Evolutionary conservation across 2,329 filamentous ascomycete species (phyloP).

Genomic region (Kalaharituber pfeilii): DNA sequence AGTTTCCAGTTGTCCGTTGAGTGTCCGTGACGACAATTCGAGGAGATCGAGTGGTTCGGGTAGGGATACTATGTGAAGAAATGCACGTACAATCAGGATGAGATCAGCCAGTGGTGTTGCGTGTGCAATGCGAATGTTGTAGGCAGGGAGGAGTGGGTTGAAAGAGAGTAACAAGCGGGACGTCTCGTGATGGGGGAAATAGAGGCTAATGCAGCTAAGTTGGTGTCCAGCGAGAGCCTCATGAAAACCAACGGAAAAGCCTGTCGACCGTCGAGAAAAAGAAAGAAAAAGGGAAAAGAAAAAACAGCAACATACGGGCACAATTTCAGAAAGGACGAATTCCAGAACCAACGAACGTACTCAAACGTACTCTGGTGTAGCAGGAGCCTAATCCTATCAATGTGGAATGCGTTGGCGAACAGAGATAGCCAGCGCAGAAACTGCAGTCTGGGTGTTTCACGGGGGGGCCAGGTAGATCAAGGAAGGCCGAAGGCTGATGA

Average conservation of each 20-base stretch:
- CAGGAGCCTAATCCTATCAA: background rate
- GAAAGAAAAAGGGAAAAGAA: too few relatives aligned
- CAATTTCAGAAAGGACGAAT: too few relatives aligned
- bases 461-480: background rate
- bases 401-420: conserved; percentile 1
- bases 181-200: background rate
- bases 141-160: background rate
- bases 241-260: background rate
- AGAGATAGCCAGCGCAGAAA: background rate
- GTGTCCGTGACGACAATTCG: background rate
- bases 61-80: background rate
- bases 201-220: background rate
- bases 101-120: background rate
- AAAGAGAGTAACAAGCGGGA: background rate
- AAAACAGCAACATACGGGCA: too few relatives aligned
- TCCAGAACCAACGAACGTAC: background rate
- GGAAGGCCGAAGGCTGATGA: too few relatives aligned
- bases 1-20: background rate
- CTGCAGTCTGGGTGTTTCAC: background rate
- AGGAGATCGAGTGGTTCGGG: background rate
- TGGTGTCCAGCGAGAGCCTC: background rate
- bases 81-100: too few relatives aligned
- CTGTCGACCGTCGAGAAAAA: too few relatives aligned
- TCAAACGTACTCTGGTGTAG: background rate
- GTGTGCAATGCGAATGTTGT: background rate